These are phyloP conservation scores for Phoma sp. DNA, from an alignment of 2,329 filamentous ascomycete genomes.

Conservation along the genomic window DNA sequence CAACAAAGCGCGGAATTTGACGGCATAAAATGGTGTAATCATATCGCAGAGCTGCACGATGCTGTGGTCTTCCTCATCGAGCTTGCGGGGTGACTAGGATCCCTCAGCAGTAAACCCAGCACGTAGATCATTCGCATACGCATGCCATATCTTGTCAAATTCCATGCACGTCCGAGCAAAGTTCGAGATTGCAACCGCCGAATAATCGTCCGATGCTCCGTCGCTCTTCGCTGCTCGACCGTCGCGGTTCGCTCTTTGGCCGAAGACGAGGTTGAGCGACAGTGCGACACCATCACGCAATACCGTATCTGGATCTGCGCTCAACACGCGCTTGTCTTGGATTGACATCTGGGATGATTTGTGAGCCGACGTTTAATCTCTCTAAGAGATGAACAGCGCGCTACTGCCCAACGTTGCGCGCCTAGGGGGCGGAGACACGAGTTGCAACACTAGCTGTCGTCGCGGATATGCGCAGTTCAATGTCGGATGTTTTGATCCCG, in stretches of 20 bases:
- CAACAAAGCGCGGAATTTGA: not conserved
- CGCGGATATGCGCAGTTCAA: conserved; percentile 1
- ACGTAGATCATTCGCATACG: conserved; percentile 5
- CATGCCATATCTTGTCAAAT: too few relatives aligned
- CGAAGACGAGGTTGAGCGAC: not conserved
- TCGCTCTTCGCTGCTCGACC: too few relatives aligned
- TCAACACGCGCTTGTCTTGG: not conserved
- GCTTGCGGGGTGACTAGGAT: too few relatives aligned
- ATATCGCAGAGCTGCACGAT: conserved; percentile 1
- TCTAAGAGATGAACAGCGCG: too few relatives aligned
- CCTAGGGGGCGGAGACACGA: not conserved
- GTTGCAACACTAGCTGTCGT: not conserved
- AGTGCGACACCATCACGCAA: not conserved
- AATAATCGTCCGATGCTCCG: not conserved
- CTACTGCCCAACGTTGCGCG: conserved; percentile 6
- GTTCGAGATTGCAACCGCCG: not conserved
- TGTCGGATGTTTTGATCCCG: not conserved
- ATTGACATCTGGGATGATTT: conserved; percentile 3
- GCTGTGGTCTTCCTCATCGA: not conserved
- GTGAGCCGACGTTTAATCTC: not conserved
- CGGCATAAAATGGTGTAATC: not conserved
- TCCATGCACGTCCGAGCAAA: not conserved
- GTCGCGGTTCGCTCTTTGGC: too few relatives aligned
- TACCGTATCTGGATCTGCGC: not conserved
- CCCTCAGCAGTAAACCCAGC: not conserved